phyloP scores from a whole-genome alignment of 805 yeast genomes.

The Myxozyma udenii region DNA sequence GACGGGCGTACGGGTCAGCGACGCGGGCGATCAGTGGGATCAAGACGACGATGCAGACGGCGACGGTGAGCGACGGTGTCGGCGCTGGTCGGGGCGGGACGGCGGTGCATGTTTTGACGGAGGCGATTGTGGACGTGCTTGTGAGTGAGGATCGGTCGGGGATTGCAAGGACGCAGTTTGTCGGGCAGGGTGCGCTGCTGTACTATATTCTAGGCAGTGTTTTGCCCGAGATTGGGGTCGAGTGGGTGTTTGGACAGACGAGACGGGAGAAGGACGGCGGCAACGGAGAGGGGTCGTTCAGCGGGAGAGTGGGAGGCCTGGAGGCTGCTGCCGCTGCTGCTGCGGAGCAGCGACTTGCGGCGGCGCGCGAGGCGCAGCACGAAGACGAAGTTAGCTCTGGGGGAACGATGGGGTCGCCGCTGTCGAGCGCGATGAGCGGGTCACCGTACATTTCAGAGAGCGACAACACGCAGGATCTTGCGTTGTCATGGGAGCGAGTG shows the following conservation, averaged over 20 bases:
- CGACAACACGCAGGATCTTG: conserved; percentile 22
- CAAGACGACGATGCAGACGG: not conserved
- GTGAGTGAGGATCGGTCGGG: conserved; percentile 14
- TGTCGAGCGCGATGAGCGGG: conserved; percentile 24
- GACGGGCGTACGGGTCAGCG: conserved; percentile 35
- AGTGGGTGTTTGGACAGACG: conserved; percentile 27
- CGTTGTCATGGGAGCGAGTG: conserved; percentile 30
- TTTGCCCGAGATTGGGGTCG: conserved; percentile 24
- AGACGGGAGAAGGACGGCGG: not conserved
- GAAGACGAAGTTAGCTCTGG: not conserved
- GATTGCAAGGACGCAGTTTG: conserved; percentile 23
- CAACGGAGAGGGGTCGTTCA: not conserved
- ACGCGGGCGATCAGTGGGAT: conserved; percentile 19
- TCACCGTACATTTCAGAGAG: conserved; percentile 25
- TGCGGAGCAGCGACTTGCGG: not conserved
- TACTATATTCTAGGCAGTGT: conserved; percentile 26
- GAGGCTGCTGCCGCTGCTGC: not conserved
- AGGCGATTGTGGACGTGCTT: conserved; percentile 25
- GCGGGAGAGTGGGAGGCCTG: not conserved
- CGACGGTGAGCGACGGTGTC: not conserved
- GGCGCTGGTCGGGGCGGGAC: conserved; percentile 3
- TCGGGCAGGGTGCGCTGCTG: conserved; percentile 24
- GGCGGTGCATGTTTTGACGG: conserved; percentile 18
- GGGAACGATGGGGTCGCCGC: conserved; percentile 21
- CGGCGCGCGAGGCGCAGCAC: not conserved